A percentile compares a stretch with the other conserved stretches of the same genome.
Evolutionary conservation across 169 alveolate species (phyloP).

Genomic region (Plasmodium vivax): DNA sequence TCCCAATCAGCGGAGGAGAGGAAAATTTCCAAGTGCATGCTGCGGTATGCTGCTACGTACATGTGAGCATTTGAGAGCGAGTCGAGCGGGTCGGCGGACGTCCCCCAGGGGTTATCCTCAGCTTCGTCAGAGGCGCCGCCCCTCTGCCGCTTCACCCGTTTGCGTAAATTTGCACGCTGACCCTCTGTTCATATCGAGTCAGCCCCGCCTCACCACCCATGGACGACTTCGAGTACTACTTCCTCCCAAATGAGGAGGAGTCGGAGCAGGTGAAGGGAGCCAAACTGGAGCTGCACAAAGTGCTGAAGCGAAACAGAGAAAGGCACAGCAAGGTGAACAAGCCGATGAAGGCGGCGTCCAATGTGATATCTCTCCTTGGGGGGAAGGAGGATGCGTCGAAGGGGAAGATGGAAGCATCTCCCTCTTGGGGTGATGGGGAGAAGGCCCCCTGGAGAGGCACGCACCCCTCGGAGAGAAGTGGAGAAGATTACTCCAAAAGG

Average conservation of each 20-base stretch:
- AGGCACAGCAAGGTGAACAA: not conserved
- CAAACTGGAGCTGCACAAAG: constrained; percentile 61
- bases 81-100: not conserved
- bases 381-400: constrained; percentile 5
- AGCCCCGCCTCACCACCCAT: not conserved
- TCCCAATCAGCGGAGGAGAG: not conserved
- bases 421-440: not conserved
- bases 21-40: not conserved
- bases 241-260: constrained; percentile 53
- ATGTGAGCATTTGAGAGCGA: not conserved
- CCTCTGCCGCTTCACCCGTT: not conserved
- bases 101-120: not conserved
- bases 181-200: not conserved
- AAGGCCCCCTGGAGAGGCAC: not conserved
- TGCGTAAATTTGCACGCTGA: no score
- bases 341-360: constrained; percentile 44
- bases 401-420: not conserved
- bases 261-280: constrained; percentile 59
- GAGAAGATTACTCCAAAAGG: not conserved
- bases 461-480: not conserved
- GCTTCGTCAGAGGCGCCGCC: not conserved
- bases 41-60: not conserved
- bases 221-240: constrained; percentile 53
- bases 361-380: constrained; percentile 5
- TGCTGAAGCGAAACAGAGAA: constrained; percentile 42